Percentiles rank a stretch among this genome's conserved stretches.
Evolutionary conservation across 257 asterid genomes (phyloP).

Genomic region (Coffea canephora): DNA sequence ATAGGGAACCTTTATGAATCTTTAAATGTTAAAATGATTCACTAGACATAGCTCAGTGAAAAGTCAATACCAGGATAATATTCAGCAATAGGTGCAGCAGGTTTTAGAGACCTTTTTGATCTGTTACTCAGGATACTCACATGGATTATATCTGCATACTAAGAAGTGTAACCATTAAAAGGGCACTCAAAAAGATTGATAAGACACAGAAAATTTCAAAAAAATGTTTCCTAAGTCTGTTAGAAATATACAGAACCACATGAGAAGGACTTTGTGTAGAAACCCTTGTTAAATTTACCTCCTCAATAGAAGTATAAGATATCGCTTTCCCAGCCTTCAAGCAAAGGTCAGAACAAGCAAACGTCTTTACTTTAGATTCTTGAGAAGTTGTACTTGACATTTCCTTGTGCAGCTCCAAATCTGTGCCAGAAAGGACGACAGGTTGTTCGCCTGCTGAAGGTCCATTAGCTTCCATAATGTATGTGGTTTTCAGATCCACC

Average conservation of each 20-base stretch:
- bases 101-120: conserved; percentile 56
- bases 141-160: conserved; percentile 80
- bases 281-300: conserved; percentile 49
- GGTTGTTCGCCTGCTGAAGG: conserved; percentile 49
- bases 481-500: conserved; percentile 72
- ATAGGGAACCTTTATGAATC: background rate
- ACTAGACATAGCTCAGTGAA: conserved; percentile 1
- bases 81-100: conserved; percentile 74
- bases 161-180: conserved; percentile 30
- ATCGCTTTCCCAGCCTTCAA: conserved; percentile 33
- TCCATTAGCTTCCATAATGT: conserved; percentile 56
- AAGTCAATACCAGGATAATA: conserved; percentile 72
- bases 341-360: conserved; percentile 59
- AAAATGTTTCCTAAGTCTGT: background rate
- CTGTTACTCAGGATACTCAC: conserved; percentile 73
- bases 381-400: conserved; percentile 42
- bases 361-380: conserved; percentile 43
- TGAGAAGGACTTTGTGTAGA: background rate
- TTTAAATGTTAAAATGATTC: conserved; percentile 4
- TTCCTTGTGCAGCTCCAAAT: conserved; percentile 45
- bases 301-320: conserved; percentile 56
- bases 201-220: conserved; percentile 7
- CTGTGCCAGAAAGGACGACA: conserved; percentile 58
- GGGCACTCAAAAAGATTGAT: conserved; percentile 25
- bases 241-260: background rate